Base-by-base conservation (phyloP, 495 filamentous ascomycete genomes). In the Xeromyces bisporus region DNA sequence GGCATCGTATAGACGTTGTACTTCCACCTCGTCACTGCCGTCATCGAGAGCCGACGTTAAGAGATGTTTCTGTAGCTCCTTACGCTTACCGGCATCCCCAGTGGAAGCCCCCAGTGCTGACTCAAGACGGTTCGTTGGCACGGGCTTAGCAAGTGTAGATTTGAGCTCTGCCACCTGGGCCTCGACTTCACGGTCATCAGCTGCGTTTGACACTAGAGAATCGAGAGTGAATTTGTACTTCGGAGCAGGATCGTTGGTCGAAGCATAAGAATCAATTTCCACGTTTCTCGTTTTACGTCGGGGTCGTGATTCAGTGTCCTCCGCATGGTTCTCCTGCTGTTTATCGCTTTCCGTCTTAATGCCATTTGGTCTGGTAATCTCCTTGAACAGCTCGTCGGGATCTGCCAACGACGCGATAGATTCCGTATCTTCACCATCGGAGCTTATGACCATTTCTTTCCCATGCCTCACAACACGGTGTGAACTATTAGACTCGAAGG, bases 201-300 rank as follows among this genome's bases (percentile, higher is more conserved):
- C 57, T 5, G 69, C 62, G 36, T 72, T 66, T 29, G 63, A 63
- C 31, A 80, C 60, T 11, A 91, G 58, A 2, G 58, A 63, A 28
- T 75, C 74, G 11, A 93, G 46, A 14, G 73, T 71, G 39, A 73
- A 77, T 38, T 67, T 77, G 40, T 79, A 77, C 39, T 67, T 73
- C 10, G 65, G 62, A 10, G 58, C 50, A 26, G 42, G 34, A 1
- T 23, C 16, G 23, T 24, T 20, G 11, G 28, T 12, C 6, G 15
- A 17, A 14, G 28, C 7, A n/a, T 23, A 17, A 2, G 25, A 33
- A 14, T 17, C 29, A 7, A 15, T n/a, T 13, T 43, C 44, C 3
- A 17, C 32, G 2, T 23, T 15, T 5, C 34, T 32, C 2, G 17
- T 27, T 13, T 15, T 30, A 14, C 31, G 16, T 18, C 32, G 35